A percentile compares a stretch with the other conserved stretches of the same genome.
Conservation (phyloP, 257 asterid species). For the Cruciata laevipes region DNA sequence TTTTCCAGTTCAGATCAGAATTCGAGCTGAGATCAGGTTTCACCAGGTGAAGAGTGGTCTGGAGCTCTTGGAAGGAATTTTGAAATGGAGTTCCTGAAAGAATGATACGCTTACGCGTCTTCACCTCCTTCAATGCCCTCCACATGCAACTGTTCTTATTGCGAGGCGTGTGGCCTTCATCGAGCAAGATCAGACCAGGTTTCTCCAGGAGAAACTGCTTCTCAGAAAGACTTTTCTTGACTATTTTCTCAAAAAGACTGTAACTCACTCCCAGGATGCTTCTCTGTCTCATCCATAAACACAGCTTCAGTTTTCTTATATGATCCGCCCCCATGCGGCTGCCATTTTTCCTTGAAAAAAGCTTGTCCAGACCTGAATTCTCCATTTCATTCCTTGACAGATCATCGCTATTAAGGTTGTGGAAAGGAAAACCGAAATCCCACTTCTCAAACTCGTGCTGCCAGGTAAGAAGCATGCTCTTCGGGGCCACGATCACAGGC, state of each 20-base stretch:
- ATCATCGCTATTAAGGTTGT: constrained; percentile 45
- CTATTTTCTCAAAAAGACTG: constrained; percentile 43
- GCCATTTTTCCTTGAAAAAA: constrained; percentile 17
- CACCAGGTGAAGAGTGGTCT: constrained; percentile 60
- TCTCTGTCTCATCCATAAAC: constrained; percentile 43
- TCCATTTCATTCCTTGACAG: constrained; percentile 29
- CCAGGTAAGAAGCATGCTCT: constrained; percentile 69
- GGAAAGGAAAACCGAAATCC: constrained; percentile 42
- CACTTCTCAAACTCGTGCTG: constrained; percentile 55
- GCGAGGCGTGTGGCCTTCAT: constrained; percentile 85
- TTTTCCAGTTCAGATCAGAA: constrained; percentile 21
- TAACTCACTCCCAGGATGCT: constrained; percentile 55
- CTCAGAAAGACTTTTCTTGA: constrained; percentile 18
- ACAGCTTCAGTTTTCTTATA: constrained; percentile 38
- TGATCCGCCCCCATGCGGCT: constrained; percentile 5
- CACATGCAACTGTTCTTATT: constrained; percentile 44
- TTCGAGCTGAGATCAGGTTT: constrained; percentile 34
- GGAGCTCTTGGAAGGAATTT: constrained; percentile 57
- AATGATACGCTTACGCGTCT: constrained; percentile 53
- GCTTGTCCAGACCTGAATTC: neutral
- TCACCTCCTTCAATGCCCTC: constrained; percentile 44
- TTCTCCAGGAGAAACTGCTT: constrained; percentile 38
- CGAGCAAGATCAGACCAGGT: constrained; percentile 59
- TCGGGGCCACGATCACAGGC: constrained; percentile 69
- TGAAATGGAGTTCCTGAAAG: constrained; percentile 86